These are phyloP conservation scores for Backusella tarrabulga DNA, from an alignment of 192 early-diverging fungal genomes.

Conservation along the genomic window DNA sequence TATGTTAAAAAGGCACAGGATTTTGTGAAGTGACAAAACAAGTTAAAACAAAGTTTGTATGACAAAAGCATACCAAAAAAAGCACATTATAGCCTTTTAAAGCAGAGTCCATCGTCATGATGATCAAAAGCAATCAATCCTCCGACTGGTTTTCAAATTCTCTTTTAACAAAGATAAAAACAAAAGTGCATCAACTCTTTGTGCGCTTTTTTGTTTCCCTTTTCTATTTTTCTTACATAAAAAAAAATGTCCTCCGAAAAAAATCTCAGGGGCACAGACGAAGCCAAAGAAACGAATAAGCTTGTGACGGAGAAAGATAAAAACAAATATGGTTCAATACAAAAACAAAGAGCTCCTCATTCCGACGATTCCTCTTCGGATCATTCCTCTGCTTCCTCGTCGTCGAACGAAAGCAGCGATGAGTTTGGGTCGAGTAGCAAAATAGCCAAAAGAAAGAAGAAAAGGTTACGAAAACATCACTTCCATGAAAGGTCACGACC, in stretches of 20 bases:
- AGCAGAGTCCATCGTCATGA: background rate
- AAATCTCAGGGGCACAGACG: background rate
- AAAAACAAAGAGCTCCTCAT: background rate
- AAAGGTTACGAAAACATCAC: conserved; percentile 18
- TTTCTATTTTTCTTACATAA: conserved; percentile 2
- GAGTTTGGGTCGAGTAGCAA: background rate
- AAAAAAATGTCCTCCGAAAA: background rate
- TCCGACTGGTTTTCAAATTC: background rate
- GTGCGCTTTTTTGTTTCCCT: background rate
- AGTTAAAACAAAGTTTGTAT: background rate
- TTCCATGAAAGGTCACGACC: background rate
- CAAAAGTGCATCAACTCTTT: background rate
- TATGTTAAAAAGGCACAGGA: background rate
- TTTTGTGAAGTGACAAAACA: background rate
- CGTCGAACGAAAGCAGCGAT: conserved; percentile 13
- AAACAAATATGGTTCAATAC: background rate
- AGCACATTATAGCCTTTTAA: background rate
- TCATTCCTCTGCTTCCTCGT: background rate
- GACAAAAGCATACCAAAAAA: background rate
- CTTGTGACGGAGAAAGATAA: background rate
- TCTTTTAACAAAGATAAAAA: background rate
- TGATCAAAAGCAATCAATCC: background rate
- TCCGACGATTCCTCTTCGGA: background rate
- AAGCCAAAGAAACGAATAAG: background rate
- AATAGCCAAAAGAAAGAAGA: conserved; percentile 20